Evolutionary conservation across 768 basidiomycete genomes (phyloP), one percentile per base, ranked within the genome.

Genomic region (Melanogaster broomeanus): DNA sequence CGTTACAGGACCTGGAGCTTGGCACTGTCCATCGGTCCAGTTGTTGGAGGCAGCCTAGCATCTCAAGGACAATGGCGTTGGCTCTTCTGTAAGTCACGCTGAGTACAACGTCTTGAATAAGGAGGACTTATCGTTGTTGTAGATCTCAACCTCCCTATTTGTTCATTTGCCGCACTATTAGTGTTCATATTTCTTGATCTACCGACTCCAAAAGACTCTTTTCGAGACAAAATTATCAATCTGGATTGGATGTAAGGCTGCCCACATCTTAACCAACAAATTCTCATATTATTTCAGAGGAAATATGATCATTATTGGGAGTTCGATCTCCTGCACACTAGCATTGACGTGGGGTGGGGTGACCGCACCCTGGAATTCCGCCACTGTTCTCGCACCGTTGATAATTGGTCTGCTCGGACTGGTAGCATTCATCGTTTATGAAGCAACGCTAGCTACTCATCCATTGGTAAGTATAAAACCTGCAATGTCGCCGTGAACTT

Each of bases 301-400:
- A 22, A 79, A 77, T 48, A 34, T 71, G 2, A 48, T 79, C 8
- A 58, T 80, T 15, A 69, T 78, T 24, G 58, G 65, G 0, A 64
- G 70, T 7, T 69, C 77, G 2, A 61, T 63, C 7, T 53, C 67
- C 5, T 57, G 52, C n/a, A 71, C 75, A 31, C 63, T 80, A 38
- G 78, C 61, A 0, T 61, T 83, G 8, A 80, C 77, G 2, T 80
- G 75, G 74, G 81, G 73, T 16, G 80, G 82, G 2, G 62, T 72
- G 21, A 55, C 59, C 0, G 77, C 72, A 49, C 45, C 74, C 0
- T 83, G 81, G 81, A 52, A 49, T 3, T 74, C 73, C 0, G 62
- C 59, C 12, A 56, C 54, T 2, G 70, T 80, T 11, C 63, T 82
- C 18, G 67, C 68, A 2, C 77, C 79, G 0, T 64, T 83, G 2